Conservation (phyloP, 2,329 filamentous ascomycete species). For the Paramyrothecium roridum region DNA sequence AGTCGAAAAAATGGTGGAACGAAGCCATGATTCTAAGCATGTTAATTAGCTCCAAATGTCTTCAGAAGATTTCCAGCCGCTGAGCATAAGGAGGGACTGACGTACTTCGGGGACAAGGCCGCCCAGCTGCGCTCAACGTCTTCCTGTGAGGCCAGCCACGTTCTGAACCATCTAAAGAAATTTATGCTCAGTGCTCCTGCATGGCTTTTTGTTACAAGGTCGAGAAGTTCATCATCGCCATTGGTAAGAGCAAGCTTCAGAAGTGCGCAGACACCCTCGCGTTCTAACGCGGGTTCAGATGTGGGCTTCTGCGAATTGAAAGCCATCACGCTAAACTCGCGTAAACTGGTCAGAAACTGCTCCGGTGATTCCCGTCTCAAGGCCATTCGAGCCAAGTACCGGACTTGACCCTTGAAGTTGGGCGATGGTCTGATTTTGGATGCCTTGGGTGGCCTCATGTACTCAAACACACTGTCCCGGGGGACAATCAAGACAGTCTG, state of each 20-base stretch:
- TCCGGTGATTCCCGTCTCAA: not conserved
- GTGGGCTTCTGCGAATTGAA: no score
- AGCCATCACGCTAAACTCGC: no score
- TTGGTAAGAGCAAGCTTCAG: not conserved
- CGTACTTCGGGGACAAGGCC: not conserved
- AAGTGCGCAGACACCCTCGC: not conserved
- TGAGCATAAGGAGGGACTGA: not conserved
- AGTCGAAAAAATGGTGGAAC: not conserved
- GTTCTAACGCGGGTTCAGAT: not conserved
- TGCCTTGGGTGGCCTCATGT: constrained; percentile 3
- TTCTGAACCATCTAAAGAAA: not conserved
- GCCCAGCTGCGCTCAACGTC: not conserved
- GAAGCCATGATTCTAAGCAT: not conserved
- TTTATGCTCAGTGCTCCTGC: not conserved
- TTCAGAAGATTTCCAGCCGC: not conserved
- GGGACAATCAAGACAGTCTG: constrained; percentile 16
- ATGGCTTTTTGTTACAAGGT: not conserved
- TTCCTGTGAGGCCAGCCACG: not conserved
- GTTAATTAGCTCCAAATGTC: not conserved
- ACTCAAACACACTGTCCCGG: constrained; percentile 8
- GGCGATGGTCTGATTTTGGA: not conserved
- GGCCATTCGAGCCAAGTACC: constrained; percentile 7
- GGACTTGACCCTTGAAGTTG: constrained; percentile 4
- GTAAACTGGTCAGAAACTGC: not conserved
- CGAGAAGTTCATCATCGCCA: not conserved